Evolutionary conservation across 1,284 basidiomycete genomes (phyloP).

Genomic region (Singerocomus inundabilis): DNA sequence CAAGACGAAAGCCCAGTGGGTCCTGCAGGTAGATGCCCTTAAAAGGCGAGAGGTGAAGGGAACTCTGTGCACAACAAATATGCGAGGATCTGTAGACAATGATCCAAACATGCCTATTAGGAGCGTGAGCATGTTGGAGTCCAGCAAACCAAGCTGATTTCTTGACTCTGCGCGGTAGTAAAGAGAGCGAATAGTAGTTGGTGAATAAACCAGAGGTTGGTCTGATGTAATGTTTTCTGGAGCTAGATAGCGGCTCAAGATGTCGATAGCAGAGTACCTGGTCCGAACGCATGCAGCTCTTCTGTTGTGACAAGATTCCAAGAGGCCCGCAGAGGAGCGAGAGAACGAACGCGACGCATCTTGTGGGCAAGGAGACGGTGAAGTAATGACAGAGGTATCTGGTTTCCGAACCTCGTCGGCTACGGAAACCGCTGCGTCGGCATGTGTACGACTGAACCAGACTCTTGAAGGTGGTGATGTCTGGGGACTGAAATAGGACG

Average conservation of each 20-base stretch:
- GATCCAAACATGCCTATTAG: constrained; percentile 46
- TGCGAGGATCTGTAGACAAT: constrained; percentile 35
- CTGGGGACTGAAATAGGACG: not conserved
- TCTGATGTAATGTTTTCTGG: constrained; percentile 20
- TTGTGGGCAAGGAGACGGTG: not conserved
- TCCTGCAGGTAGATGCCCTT: constrained; percentile 7
- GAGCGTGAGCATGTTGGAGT: constrained; percentile 32
- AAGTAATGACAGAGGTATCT: not conserved
- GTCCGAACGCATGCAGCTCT: not conserved
- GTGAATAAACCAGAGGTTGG: constrained; percentile 24
- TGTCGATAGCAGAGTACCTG: constrained; percentile 21
- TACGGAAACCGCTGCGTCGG: constrained; percentile 1
- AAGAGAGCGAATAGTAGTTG: constrained; percentile 35
- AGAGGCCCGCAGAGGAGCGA: not conserved
- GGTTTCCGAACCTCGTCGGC: not conserved
- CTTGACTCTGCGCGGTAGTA: constrained; percentile 35
- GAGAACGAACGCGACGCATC: not conserved
- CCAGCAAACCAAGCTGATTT: constrained; percentile 29
- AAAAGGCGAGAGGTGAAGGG: constrained; percentile 26
- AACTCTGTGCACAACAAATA: constrained; percentile 22
- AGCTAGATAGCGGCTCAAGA: constrained; percentile 32
- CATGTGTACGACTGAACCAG: not conserved
- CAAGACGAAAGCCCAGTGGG: constrained; percentile 38
- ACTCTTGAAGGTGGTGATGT: constrained; percentile 5
- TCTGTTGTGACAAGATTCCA: not conserved